These are phyloP conservation scores for Alternaria postmessia DNA, from an alignment of 2,329 filamentous ascomycete genomes.

Conservation along the genomic window DNA sequence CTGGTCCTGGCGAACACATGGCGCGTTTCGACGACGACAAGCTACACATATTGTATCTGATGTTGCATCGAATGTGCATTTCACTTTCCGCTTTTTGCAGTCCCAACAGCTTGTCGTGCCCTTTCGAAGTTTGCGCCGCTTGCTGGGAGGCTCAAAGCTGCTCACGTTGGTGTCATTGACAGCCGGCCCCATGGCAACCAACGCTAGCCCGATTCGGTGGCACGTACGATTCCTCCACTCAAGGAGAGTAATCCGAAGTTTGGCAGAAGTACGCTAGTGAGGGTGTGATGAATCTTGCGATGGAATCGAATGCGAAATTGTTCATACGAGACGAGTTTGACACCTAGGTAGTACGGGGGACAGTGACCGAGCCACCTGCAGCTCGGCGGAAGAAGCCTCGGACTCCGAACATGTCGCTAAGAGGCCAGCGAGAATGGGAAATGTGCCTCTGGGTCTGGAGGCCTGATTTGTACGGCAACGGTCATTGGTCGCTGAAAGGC, in stretches of 20 bases:
- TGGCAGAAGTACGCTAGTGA: not conserved
- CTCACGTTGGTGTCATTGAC: not conserved
- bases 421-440: too few species aligned
- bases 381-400: not conserved
- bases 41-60: constrained; percentile 11
- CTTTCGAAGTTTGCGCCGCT: constrained; percentile 31
- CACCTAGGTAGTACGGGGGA: not conserved
- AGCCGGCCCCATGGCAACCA: not conserved
- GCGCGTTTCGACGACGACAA: constrained; percentile 18
- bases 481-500: not conserved
- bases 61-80: constrained; percentile 20
- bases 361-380: too few species aligned
- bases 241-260: not conserved
- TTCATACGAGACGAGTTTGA: not conserved
- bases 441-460: not conserved
- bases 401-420: not conserved
- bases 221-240: not conserved
- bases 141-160: constrained; percentile 12
- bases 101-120: constrained; percentile 38
- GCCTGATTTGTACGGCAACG: not conserved
- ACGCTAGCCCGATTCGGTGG: not conserved
- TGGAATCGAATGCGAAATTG: not conserved
- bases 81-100: constrained; percentile 35
- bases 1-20: constrained; percentile 29
- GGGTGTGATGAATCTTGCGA: too few species aligned